These are phyloP conservation scores for Fonsecaea nubica DNA, from an alignment of 2,329 filamentous ascomycete genomes.

Conservation along the genomic window DNA sequence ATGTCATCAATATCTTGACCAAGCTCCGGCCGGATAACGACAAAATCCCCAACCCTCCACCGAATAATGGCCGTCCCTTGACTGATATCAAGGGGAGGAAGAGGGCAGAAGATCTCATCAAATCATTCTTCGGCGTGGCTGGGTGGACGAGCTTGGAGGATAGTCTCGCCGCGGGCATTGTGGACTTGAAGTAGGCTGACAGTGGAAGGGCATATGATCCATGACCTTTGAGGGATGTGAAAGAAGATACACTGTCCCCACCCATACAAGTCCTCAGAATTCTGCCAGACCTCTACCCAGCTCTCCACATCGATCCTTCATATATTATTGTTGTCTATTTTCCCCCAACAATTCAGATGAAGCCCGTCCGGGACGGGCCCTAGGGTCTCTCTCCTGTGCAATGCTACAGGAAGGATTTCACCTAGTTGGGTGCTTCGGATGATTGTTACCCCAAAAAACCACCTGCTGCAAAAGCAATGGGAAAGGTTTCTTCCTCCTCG, in stretches of 20 bases:
- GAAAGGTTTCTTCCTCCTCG: not conserved
- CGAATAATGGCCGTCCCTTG: conserved; percentile 22
- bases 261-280: not conserved
- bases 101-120: conserved; percentile 27
- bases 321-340: not conserved
- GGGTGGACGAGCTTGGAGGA: conserved; percentile 31
- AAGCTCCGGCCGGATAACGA: conserved; percentile 47
- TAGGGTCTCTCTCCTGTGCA: no score
- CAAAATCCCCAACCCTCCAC: conserved; percentile 4
- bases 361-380: not conserved
- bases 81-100: conserved; percentile 17
- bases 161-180: conserved; percentile 16
- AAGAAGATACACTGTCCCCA: not conserved
- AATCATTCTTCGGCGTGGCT: conserved; percentile 27
- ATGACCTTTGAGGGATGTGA: not conserved
- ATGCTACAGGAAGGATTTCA: no score
- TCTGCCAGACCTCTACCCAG: not conserved
- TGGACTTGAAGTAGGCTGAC: conserved; percentile 4
- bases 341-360: not conserved
- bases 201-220: not conserved
- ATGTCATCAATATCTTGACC: conserved; percentile 57
- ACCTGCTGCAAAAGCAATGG: not conserved
- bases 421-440: not conserved
- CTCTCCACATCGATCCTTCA: not conserved
- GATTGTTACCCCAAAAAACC: not conserved